A percentile compares a stretch with the other conserved stretches of the same genome.
Evolutionary conservation across 805 yeast species (phyloP).

Genomic region (Sugiyamaella qingdaonensis): DNA sequence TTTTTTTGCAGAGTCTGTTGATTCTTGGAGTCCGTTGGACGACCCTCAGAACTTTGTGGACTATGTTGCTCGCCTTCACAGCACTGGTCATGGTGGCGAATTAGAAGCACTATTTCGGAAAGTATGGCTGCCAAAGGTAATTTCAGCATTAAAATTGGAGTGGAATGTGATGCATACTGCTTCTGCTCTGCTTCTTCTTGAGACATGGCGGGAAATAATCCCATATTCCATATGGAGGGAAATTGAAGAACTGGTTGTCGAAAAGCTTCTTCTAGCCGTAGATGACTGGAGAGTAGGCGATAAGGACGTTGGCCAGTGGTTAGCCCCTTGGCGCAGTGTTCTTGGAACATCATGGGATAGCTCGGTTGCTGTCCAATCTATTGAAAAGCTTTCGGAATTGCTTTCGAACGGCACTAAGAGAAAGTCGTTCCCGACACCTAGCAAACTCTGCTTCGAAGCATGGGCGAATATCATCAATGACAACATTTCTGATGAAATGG

Average conservation of each 20-base stretch:
- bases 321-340: slow-evolving; percentile 1
- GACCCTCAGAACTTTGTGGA: slow-evolving; percentile 33
- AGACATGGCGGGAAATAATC: slow-evolving; percentile 41
- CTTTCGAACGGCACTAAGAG: not conserved
- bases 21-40: slow-evolving; percentile 38
- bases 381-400: not conserved
- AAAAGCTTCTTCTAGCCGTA: slow-evolving; percentile 32
- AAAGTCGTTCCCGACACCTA: not conserved
- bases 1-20: slow-evolving; percentile 21
- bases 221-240: slow-evolving; percentile 29
- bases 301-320: slow-evolving; percentile 5
- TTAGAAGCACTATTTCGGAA: slow-evolving; percentile 37
- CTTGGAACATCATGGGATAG: not conserved
- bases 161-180: slow-evolving; percentile 42
- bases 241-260: slow-evolving; percentile 5
- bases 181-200: slow-evolving; percentile 36
- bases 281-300: slow-evolving; percentile 34
- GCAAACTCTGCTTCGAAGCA: not conserved
- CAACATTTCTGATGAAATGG: slow-evolving; percentile 2
- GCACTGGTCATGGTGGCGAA: slow-evolving; percentile 4
- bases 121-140: slow-evolving; percentile 37
- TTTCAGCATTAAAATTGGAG: slow-evolving; percentile 25
- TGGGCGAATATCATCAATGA: not conserved
- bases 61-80: slow-evolving; percentile 27
- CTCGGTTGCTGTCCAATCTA: not conserved